Conservation (phyloP, 306 rosid species). For the Citrullus mucosospermus region DNA sequence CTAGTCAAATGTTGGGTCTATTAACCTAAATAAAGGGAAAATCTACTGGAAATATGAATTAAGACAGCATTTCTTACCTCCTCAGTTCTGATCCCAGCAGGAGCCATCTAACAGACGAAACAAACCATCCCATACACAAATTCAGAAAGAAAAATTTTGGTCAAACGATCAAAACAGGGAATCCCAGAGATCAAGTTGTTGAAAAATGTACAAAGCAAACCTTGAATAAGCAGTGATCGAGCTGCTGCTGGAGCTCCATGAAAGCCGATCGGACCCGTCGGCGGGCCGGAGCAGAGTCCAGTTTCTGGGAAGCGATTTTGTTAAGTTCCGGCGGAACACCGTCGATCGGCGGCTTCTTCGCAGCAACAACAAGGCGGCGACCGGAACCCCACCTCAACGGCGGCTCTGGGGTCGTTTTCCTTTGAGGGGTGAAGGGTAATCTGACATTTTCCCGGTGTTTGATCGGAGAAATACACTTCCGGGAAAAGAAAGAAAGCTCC, state of each 20-base stretch:
- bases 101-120: conserved; percentile 44
- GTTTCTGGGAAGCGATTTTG: conserved; percentile 39
- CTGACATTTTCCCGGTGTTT: conserved; percentile 6
- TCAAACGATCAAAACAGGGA: neutral
- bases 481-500: conserved; percentile 12
- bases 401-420: neutral
- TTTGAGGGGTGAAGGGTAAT: conserved; percentile 6
- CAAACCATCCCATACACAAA: conserved; percentile 10
- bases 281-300: conserved; percentile 49
- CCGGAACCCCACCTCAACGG: neutral
- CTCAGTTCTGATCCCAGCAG: conserved; percentile 58
- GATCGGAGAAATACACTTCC: conserved; percentile 12
- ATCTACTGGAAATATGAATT: neutral
- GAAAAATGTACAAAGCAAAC: conserved; percentile 15
- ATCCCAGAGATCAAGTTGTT: neutral
- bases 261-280: conserved; percentile 57
- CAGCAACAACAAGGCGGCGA: conserved; percentile 14
- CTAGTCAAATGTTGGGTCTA: neutral
- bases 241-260: conserved; percentile 28
- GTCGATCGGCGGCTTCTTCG: conserved; percentile 28
- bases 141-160: conserved; percentile 14
- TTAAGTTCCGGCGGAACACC: conserved; percentile 42
- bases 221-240: conserved; percentile 72
- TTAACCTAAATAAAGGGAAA: neutral
- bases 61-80: conserved; percentile 43